Percentiles rank a stretch among this genome's conserved stretches.
phyloP scores from a whole-genome alignment of 805 yeast species.

The Candida odintsovae region DNA sequence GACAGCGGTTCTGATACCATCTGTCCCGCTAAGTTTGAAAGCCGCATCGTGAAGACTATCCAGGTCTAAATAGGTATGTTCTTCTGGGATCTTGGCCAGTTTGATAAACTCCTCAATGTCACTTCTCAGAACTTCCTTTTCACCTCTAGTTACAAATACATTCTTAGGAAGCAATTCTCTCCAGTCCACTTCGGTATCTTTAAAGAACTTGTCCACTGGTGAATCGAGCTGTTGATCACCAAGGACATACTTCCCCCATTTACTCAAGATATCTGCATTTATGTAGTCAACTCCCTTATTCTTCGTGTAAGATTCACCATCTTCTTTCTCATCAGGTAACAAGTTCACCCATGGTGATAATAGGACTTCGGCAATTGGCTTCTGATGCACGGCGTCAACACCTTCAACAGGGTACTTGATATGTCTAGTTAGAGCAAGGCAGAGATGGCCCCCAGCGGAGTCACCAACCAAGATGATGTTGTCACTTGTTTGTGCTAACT shows the following conservation, averaged over 20 bases:
- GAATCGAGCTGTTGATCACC: conserved; percentile 1
- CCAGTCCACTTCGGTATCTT: conserved; percentile 11
- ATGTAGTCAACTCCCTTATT: neutral
- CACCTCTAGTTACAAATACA: conserved; percentile 8
- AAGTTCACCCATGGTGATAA: conserved; percentile 16
- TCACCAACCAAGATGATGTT: conserved; percentile 26
- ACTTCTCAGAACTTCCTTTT: conserved; percentile 8
- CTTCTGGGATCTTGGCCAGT: neutral
- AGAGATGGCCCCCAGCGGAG: conserved; percentile 27
- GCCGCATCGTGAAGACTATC: conserved; percentile 6
- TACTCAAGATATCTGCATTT: neutral
- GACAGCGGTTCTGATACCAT: neutral
- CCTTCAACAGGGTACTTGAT: neutral
- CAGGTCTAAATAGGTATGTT: conserved; percentile 1
- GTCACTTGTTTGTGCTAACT: conserved; percentile 11
- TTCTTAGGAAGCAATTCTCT: conserved; percentile 2
- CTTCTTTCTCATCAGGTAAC: conserved; percentile 2
- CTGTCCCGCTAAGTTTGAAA: neutral
- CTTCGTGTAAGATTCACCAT: neutral
- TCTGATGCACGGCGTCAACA: neutral
- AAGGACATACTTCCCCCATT: conserved; percentile 2
- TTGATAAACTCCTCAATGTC: conserved; percentile 5
- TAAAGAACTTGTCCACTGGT: conserved; percentile 3
- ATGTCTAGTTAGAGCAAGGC: conserved; percentile 14
- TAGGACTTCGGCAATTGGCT: conserved; percentile 4